Percentiles rank a stretch among this genome's conserved stretches.
Evolutionary conservation across 1,284 basidiomycete species (phyloP).

Genomic region (Coniophora puteana): DNA sequence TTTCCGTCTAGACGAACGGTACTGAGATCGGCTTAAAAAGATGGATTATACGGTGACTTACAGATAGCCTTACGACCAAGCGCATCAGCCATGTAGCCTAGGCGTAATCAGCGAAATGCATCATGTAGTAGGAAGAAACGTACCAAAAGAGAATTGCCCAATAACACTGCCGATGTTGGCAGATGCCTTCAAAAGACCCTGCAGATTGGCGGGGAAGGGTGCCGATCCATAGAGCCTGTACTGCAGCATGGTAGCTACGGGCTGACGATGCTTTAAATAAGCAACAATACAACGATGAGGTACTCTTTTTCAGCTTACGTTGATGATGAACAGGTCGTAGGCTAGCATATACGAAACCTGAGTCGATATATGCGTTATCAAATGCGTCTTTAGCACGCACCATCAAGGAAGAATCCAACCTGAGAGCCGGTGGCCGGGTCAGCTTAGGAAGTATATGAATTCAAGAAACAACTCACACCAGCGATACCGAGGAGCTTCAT

Average conservation of each 20-base stretch:
- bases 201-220: constrained; percentile 49
- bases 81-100: constrained; percentile 58
- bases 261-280: constrained; percentile 34
- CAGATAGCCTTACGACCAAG: constrained; percentile 65
- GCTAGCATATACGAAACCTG: constrained; percentile 37
- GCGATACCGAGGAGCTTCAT: constrained; percentile 58
- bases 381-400: constrained; percentile 28
- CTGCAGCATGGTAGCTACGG: constrained; percentile 74
- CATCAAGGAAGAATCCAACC: constrained; percentile 71
- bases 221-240: constrained; percentile 61
- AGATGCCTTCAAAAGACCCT: constrained; percentile 64
- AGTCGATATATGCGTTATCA: neutral
- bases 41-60: constrained; percentile 27
- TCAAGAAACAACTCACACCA: constrained; percentile 38
- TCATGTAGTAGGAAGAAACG: constrained; percentile 5
- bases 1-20: constrained; percentile 51
- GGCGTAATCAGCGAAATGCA: constrained; percentile 14
- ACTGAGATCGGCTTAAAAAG: constrained; percentile 9
- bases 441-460: constrained; percentile 7
- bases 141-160: constrained; percentile 70
- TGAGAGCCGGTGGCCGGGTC: constrained; percentile 18
- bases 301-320: constrained; percentile 36
- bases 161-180: constrained; percentile 75
- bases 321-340: constrained; percentile 78
- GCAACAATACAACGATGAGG: too few relatives aligned